These are phyloP conservation scores for Biscogniauxia sp. DNA, from an alignment of 2,329 filamentous ascomycete species.

Conservation along the genomic window DNA sequence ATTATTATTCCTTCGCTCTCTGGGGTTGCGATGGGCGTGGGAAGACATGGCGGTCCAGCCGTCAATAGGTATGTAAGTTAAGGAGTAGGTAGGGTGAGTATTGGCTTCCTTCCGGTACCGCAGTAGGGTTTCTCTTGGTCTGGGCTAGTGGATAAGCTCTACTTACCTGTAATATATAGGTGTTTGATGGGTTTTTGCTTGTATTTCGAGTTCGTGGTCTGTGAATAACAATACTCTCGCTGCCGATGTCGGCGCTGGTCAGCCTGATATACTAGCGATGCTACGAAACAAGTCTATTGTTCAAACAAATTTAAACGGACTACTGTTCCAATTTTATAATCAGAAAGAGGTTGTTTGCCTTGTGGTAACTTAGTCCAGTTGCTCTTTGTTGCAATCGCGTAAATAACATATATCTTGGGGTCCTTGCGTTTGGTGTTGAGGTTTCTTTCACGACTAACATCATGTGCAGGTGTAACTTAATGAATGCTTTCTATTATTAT, in stretches of 20 bases:
- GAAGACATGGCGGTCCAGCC: constrained; percentile 4
- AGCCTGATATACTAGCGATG: not conserved
- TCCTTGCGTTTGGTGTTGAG: no score
- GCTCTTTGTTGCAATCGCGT: no score
- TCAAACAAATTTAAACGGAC: not conserved
- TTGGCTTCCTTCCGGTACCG: not conserved
- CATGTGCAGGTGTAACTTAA: not conserved
- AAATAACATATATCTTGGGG: no score
- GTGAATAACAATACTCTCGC: not conserved
- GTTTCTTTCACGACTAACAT: no score
- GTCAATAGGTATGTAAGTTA: not conserved
- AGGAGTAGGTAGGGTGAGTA: not conserved
- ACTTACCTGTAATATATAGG: not conserved
- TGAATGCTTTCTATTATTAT: not conserved
- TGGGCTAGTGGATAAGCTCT: not conserved
- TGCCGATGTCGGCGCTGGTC: not conserved
- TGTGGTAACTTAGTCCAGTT: no score
- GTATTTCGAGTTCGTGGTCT: not conserved
- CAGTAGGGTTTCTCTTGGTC: no score
- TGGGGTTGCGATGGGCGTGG: not conserved
- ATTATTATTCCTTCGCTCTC: not conserved
- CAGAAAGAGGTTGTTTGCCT: not conserved
- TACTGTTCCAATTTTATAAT: not conserved
- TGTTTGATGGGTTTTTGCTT: not conserved
- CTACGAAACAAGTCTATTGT: not conserved